Conservation (phyloP, 192 early-diverging fungal species). For the Coemansia sp. region DNA sequence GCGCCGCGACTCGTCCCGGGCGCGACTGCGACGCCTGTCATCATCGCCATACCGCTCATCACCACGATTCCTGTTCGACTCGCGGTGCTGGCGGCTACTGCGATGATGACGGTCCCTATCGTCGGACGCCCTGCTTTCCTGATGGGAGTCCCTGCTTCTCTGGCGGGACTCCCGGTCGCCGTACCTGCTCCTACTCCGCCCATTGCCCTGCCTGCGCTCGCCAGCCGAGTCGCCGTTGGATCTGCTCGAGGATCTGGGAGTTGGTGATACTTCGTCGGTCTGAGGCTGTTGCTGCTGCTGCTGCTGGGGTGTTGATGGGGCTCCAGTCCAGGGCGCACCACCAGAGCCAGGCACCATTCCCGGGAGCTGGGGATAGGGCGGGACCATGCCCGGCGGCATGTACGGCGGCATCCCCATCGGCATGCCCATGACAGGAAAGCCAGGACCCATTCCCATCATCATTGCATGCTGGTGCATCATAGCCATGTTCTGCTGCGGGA, state of each 20-base stretch:
- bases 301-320: conserved; percentile 9
- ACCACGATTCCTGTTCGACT: not conserved
- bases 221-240: too few species aligned
- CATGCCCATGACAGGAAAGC: conserved; percentile 26
- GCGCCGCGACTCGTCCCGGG: conserved; percentile 3
- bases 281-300: conserved; percentile 11
- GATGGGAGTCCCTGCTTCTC: not conserved
- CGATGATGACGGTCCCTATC: conserved; percentile 3
- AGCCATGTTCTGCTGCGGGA: conserved; percentile 13
- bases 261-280: not conserved
- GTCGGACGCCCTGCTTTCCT: not conserved
- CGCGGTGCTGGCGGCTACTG: not conserved
- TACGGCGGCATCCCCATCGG: conserved; percentile 34
- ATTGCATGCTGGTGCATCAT: conserved; percentile 24
- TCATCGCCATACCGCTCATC: conserved; percentile 1
- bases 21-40: conserved; percentile 6
- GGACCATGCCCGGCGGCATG: conserved; percentile 36
- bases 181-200: conserved; percentile 9
- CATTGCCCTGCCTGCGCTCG: not conserved
- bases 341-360: conserved; percentile 26
- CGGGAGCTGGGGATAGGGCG: conserved; percentile 8
- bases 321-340: conserved; percentile 10
- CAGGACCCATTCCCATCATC: conserved; percentile 24
- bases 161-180: not conserved
- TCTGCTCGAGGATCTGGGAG: not conserved